These are phyloP conservation scores for Trichophyton schoenleinii DNA, from an alignment of 2,329 filamentous ascomycete genomes.

Conservation along the genomic window DNA sequence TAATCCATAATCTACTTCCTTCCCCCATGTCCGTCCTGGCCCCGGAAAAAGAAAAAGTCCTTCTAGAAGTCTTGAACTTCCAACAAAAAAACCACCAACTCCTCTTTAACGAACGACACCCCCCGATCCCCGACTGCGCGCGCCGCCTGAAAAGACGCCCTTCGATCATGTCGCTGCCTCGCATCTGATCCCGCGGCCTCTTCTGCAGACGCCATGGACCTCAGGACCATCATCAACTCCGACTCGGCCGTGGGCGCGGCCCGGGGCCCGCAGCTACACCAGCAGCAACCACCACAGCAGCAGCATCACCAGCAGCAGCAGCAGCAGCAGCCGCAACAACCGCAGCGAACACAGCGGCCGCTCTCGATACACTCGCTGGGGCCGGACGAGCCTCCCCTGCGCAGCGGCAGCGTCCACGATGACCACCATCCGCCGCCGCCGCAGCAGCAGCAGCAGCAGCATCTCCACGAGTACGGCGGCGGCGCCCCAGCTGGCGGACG, in stretches of 20 bases:
- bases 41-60: too few relatives aligned
- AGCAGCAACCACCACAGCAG: slow-evolving; percentile 8
- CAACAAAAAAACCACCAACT: too few relatives aligned
- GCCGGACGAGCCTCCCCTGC: neutral
- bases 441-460: neutral
- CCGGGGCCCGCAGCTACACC: slow-evolving; percentile 17
- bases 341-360: slow-evolving; percentile 17
- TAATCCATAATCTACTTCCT: too few relatives aligned
- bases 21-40: too few relatives aligned
- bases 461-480: neutral
- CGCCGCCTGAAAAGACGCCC: too few relatives aligned
- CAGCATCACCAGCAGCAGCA: neutral
- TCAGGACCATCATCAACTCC: slow-evolving; percentile 42
- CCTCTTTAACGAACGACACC: too few relatives aligned
- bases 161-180: too few relatives aligned
- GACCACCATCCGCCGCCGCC: neutral
- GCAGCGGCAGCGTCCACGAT: slow-evolving; percentile 4
- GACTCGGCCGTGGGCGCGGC: slow-evolving; percentile 10
- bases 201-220: slow-evolving; percentile 31
- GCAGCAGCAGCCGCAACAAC: slow-evolving; percentile 10
- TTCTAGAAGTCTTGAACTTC: too few relatives aligned
- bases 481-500: neutral
- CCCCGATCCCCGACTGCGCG: too few relatives aligned
- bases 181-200: neutral
- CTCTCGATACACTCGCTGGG: slow-evolving; percentile 1